Conservation (phyloP, 176 grass and related monocot genomes). For the Cenchrus fungigraminus region DNA sequence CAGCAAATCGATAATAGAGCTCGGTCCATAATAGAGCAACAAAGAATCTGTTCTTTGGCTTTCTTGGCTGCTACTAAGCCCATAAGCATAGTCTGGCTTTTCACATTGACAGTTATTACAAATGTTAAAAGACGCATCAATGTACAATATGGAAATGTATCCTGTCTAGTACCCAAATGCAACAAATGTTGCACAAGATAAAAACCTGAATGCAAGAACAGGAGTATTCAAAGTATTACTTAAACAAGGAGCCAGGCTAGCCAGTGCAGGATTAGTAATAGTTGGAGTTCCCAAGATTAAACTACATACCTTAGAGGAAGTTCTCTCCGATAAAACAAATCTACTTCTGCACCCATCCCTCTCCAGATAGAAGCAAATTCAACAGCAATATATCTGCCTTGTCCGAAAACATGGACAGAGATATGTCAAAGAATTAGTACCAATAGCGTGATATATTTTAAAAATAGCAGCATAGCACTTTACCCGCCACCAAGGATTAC, state of each 20-base stretch:
- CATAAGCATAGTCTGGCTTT: background rate
- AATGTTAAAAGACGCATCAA: no score
- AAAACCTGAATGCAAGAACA: background rate
- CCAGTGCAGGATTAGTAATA: background rate
- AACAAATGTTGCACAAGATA: background rate
- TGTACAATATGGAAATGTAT: no score
- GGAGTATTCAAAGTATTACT: background rate
- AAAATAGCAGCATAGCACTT: background rate
- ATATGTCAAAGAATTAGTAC: slow-evolving; percentile 1
- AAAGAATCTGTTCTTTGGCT: no score
- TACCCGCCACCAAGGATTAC: slow-evolving; percentile 96
- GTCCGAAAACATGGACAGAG: slow-evolving; percentile 10
- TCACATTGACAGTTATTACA: background rate
- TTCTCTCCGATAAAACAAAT: slow-evolving; percentile 87
- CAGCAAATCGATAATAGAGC: background rate
- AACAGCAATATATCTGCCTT: slow-evolving; percentile 91
- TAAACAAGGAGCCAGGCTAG: background rate
- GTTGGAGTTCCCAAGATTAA: background rate
- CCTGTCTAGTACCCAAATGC: background rate
- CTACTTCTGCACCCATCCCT: slow-evolving; percentile 88
- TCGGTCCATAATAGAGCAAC: background rate
- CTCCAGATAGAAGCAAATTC: slow-evolving; percentile 99
- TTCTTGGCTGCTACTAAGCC: background rate
- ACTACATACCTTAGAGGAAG: slow-evolving; percentile 81
- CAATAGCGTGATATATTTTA: background rate